Percentiles rank a stretch among this genome's conserved stretches.
phyloP scores from a whole-genome alignment of 2,329 filamentous ascomycete species.

The Cordyceps farinosa region DNA sequence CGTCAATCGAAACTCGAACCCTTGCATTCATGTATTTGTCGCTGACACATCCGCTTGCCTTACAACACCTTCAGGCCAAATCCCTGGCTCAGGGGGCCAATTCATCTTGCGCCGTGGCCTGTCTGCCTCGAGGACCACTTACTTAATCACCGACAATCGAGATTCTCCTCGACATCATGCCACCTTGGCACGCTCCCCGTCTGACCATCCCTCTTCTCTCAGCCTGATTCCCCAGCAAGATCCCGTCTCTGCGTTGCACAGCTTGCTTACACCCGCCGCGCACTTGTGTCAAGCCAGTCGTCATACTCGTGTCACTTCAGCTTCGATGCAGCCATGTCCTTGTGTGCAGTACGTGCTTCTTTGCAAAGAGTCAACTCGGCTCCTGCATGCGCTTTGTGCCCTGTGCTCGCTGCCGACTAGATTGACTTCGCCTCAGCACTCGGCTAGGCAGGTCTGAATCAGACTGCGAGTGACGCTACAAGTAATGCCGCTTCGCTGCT shows the following conservation, averaged over 20 bases:
- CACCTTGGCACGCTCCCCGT: background rate
- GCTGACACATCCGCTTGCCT: background rate
- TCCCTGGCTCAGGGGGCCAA: background rate
- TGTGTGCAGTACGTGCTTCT: background rate
- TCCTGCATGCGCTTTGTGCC: background rate
- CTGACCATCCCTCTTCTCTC: constrained; percentile 5
- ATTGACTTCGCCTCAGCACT: too few relatives aligned
- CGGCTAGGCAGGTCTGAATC: too few relatives aligned
- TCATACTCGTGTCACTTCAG: background rate
- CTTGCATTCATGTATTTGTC: background rate
- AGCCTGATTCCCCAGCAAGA: constrained; percentile 1
- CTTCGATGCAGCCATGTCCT: background rate
- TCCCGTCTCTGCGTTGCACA: background rate
- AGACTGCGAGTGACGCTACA: too few relatives aligned
- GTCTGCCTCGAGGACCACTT: background rate
- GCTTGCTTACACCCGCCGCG: constrained; percentile 2
- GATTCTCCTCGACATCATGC: constrained; percentile 3
- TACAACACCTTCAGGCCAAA: background rate
- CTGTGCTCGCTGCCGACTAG: too few relatives aligned
- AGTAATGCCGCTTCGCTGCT: background rate
- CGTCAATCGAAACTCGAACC: background rate
- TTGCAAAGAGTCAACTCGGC: background rate
- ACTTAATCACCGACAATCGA: constrained; percentile 10
- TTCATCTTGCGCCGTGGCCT: background rate
- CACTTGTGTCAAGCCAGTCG: constrained; percentile 1